Base-by-base conservation (phyloP, 1,284 basidiomycete species). In the Trichosporon ovoides region DNA sequence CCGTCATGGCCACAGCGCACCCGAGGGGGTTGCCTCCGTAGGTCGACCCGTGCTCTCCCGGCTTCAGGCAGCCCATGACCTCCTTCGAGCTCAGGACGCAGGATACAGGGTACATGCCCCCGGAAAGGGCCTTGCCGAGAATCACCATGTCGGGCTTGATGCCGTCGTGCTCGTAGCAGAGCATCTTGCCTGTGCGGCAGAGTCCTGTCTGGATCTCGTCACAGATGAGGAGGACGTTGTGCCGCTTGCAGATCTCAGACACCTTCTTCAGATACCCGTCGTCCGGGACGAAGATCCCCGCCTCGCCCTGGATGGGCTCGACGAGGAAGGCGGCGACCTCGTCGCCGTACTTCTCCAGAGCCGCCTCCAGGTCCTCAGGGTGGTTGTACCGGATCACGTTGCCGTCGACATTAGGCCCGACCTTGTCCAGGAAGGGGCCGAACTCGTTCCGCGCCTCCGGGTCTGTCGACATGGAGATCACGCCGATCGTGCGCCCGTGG, bases 261-360 rank as follows among this genome's bases (percentile, higher is more conserved):
- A 87, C 87, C 63, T 84, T 79, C 35, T 83, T 75, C 46, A 98
- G 83, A 78, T 98, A 98, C 7, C 93, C 92, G 24, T 84, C 82
- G n/a, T 87, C 85, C 0, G 95, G 95, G 14, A 98, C 89, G 56
- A 95, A 85, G 69, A 98, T 95, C 19, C 90, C 95, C 12, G 95
- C 95, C 79, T 98, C 95, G 34, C 95, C 95, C 77, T 98, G 96
- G 68, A 98, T 98, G 6, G 95, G 95, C 79, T 98, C 95, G 9
- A 98, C 84, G 59, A 98, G 83, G 81, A 98, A 94, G 1, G 91
- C 95, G 12, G 93, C 94, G 31, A 91, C 86, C 65, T 90, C 83
- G 64, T 88, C 79, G 20, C 95, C 93, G 74, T 93, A 83, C 56
- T 87, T 78, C 65, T 91, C 85, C 36, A 98, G 79, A 1, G 90